Evolutionary conservation across 441 rosid species (phyloP), one percentile per base, ranked within the genome.

Genomic region (California macrophylla): DNA sequence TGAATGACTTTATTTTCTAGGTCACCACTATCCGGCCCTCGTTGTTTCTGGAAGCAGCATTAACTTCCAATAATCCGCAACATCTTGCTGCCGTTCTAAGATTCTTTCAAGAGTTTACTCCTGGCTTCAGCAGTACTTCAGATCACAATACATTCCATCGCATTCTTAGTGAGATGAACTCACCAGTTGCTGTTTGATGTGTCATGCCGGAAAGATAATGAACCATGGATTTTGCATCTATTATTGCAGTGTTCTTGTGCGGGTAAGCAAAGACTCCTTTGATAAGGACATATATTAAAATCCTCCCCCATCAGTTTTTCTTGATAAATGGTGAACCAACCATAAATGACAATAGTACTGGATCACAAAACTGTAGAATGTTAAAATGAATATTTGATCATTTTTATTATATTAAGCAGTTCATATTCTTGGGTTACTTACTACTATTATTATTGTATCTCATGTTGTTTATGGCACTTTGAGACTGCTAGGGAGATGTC

Each of bases 61-160:
- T 80, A 63, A 84, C 95, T 38, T 79, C 93, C 15, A 84, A 82
- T 47, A 87, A 92, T 71, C 65, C 90, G 3, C 92, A 89, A 68
- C 89, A 78, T 68, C 80, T 95, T 69, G 96, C 96, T 50, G 95
- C 96, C 1, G 91, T 92, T 58, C 80, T 95, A 71, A 87, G 98
- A 75, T 93, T 92, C 80, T 92, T 92, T 77, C 79, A 89, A 4
- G 98, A 94, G 75, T 79, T 89, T 70, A 77, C 77, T 67, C 96
- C 96, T 4, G 90, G 89, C 67, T 92, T 94, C 69, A 82, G 70
- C 66, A 85, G 74, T 76, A 87, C 91, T 60, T 8, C 85, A 0
- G 97, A 92, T 71, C 83, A 88, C 75, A 81, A 72, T 69, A 76
- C 81, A 0, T 92, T 84, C 73, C 77, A 72, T 77, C 81, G 79